phyloP scores from a whole-genome alignment of 768 basidiomycete genomes.

The Tubosaeta brunneosetosa region DNA sequence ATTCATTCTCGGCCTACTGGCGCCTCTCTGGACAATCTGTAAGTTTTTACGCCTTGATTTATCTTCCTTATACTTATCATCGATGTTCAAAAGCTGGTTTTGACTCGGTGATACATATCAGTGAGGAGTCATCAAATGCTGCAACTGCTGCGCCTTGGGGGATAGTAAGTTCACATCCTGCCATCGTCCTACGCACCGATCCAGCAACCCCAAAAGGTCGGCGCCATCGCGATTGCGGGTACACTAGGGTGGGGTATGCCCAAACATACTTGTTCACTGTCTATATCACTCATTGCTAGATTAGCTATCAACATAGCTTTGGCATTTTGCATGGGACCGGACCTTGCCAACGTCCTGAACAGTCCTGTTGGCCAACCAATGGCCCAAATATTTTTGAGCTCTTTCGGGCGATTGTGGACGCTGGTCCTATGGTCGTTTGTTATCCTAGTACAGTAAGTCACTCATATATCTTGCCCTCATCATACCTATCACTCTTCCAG shows the following conservation, averaged over 20 bases:
- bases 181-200: not conserved
- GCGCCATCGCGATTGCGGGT: slow-evolving; percentile 40
- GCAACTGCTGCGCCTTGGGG: slow-evolving; percentile 52
- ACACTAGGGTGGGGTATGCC: slow-evolving; percentile 41
- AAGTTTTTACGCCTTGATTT: not conserved
- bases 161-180: slow-evolving; percentile 34
- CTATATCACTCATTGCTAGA: not conserved
- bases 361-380: slow-evolving; percentile 37
- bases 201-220: slow-evolving; percentile 12
- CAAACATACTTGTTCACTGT: not conserved
- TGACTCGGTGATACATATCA: slow-evolving; percentile 48
- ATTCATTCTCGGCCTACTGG: slow-evolving; percentile 44
- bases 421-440: slow-evolving; percentile 51
- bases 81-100: slow-evolving; percentile 31
- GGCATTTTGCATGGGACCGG: slow-evolving; percentile 53
- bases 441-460: slow-evolving; percentile 40
- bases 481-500: slow-evolving; percentile 12
- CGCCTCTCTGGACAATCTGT: slow-evolving; percentile 42
- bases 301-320: slow-evolving; percentile 49
- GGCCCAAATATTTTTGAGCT: slow-evolving; percentile 36
- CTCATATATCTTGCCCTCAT: not conserved
- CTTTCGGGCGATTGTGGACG: slow-evolving; percentile 38
- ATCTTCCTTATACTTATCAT: not conserved
- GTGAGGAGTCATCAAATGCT: slow-evolving; percentile 52
- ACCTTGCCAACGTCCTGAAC: slow-evolving; percentile 35